Percentiles rank a stretch among this genome's conserved stretches.
Evolutionary conservation across 176 grass and related monocot species (phyloP).

Genomic region (Zoysia pacifica): DNA sequence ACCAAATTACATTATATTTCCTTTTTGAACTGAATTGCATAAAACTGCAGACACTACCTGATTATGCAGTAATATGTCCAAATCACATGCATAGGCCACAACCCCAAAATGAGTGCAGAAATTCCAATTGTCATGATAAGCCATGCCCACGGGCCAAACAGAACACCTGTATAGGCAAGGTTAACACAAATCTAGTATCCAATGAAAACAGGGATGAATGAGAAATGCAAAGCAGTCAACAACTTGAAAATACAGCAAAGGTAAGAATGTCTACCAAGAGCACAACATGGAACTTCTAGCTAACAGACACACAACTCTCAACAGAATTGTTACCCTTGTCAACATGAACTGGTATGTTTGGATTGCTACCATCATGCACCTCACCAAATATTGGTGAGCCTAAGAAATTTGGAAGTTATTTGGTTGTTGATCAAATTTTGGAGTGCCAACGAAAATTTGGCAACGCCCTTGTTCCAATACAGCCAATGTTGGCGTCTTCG

Average conservation of each 20-base stretch:
- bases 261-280: constrained; percentile 4
- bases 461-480: too few relatives aligned
- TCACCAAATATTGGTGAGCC: too few relatives aligned
- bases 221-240: background rate
- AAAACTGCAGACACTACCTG: constrained; percentile 58
- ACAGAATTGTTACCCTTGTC: background rate
- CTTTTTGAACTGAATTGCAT: constrained; percentile 24
- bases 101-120: constrained; percentile 62
- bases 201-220: background rate
- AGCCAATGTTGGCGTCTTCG: too few relatives aligned
- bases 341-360: background rate
- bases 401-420: too few relatives aligned
- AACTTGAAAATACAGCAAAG: background rate
- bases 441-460: too few relatives aligned
- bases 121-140: constrained; percentile 79
- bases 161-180: constrained; percentile 49
- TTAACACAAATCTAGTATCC: background rate
- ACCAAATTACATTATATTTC: constrained; percentile 16
- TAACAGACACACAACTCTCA: background rate
- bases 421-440: too few relatives aligned
- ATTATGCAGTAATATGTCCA: constrained; percentile 95
- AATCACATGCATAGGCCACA: constrained; percentile 82
- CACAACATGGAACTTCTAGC: background rate
- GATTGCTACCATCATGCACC: too few relatives aligned
- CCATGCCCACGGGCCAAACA: constrained; percentile 75